Percentiles rank a stretch among this genome's conserved stretches.
Conservation (phyloP, 345 rosid genomes). For the Lepidium didymum region DNA sequence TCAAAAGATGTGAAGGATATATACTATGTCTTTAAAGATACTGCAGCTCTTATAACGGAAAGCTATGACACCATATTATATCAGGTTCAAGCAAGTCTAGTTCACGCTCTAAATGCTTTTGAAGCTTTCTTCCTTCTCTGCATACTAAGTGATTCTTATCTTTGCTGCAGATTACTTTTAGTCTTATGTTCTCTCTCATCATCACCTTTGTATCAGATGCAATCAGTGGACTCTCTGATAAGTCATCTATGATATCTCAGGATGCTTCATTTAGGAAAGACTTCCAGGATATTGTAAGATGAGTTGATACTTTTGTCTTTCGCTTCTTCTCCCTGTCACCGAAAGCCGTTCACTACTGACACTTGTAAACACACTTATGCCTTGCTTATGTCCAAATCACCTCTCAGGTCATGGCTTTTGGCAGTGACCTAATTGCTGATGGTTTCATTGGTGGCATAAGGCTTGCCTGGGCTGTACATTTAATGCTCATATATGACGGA, state of each 20-base stretch:
- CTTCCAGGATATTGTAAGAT: conserved; percentile 86
- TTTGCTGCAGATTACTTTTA: conserved; percentile 63
- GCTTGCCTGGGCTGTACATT: conserved; percentile 89
- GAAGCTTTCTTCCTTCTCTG: conserved; percentile 3
- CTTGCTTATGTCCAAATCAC: conserved; percentile 24
- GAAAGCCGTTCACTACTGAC: conserved; percentile 6
- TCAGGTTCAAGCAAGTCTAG: conserved; percentile 50
- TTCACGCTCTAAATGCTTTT: conserved; percentile 1
- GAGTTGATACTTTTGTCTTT: conserved; percentile 17
- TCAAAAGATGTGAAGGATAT: conserved; percentile 70
- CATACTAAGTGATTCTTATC: background rate
- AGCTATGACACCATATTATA: conserved; percentile 45
- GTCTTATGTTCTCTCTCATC: conserved; percentile 75
- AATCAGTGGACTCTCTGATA: conserved; percentile 72
- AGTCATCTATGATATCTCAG: conserved; percentile 62
- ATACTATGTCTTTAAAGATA: conserved; percentile 60
- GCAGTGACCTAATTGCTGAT: conserved; percentile 52
- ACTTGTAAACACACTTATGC: background rate
- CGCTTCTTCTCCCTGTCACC: background rate
- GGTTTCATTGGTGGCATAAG: conserved; percentile 72
- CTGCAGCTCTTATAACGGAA: conserved; percentile 53
- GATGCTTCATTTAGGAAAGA: conserved; percentile 77
- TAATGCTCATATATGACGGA: conserved; percentile 70
- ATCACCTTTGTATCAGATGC: conserved; percentile 89
- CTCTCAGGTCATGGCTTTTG: conserved; percentile 64